Conservation (phyloP, 164 flowering plant genomes). For the Paratinospora sagittata region DNA sequence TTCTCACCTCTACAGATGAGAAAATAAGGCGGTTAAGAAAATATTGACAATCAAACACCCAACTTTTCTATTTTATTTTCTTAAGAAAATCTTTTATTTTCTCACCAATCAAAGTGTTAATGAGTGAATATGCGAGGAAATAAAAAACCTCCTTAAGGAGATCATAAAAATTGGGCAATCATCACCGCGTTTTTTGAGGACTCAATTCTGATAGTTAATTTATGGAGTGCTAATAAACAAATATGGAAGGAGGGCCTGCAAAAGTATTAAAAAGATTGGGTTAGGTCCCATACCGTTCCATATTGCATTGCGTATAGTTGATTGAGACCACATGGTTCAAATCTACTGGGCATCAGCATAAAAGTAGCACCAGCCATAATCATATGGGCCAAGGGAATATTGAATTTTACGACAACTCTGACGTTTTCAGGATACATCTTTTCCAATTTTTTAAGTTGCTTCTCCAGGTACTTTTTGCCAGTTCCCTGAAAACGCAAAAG, state of each 20-base stretch:
- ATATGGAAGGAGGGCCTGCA: not conserved
- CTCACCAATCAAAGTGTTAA: too few species aligned
- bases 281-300: constrained; percentile 57
- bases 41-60: too few species aligned
- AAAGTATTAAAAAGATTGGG: not conserved
- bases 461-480: constrained; percentile 79
- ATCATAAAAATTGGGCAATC: too few species aligned
- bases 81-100: too few species aligned
- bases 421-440: constrained; percentile 57
- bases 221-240: not conserved
- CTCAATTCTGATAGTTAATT: too few species aligned
- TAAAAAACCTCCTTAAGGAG: too few species aligned
- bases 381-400: constrained; percentile 79
- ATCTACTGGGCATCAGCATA: constrained; percentile 75
- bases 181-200: too few species aligned
- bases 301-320: constrained; percentile 89
- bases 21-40: too few species aligned
- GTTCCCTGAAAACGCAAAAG: constrained; percentile 55
- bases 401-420: constrained; percentile 80
- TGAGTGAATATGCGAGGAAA: too few species aligned
- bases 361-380: constrained; percentile 82
- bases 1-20: too few species aligned
- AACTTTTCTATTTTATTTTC: too few species aligned
- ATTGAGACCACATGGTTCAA: constrained; percentile 97
- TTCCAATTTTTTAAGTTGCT: constrained; percentile 68